phyloP scores from a whole-genome alignment of 129 eudicot species.

The Silybum marianum region DNA sequence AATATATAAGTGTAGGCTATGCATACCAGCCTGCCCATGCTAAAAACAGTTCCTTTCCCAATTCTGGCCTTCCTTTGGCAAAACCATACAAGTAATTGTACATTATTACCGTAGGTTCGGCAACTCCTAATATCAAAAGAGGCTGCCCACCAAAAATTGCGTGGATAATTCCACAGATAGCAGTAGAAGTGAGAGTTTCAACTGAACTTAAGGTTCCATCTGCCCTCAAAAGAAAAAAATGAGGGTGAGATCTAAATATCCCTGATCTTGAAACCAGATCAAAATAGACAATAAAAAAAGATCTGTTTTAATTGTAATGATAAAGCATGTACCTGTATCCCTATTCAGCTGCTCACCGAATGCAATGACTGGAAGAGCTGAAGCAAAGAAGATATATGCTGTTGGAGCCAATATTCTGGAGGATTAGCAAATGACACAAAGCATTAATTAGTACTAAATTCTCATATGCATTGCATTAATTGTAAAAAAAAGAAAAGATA shows the following conservation, averaged over 20 bases:
- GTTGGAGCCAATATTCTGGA: constrained; percentile 89
- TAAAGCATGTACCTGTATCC: constrained; percentile 63
- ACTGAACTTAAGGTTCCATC: constrained; percentile 83
- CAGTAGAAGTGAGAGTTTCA: constrained; percentile 83
- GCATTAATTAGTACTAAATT: not conserved
- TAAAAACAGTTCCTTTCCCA: constrained; percentile 67
- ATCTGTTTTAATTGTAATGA: not conserved
- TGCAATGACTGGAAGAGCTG: constrained; percentile 95
- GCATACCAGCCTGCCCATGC: constrained; percentile 94
- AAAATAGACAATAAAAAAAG: not conserved
- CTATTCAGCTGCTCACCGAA: constrained; percentile 91
- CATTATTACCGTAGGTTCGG: constrained; percentile 93
- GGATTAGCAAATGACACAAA: not conserved
- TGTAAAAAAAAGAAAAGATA: too few relatives aligned
- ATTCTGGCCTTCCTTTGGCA: constrained; percentile 52
- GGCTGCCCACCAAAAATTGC: constrained; percentile 92
- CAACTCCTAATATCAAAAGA: constrained; percentile 84
- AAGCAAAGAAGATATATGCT: constrained; percentile 88
- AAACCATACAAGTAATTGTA: constrained; percentile 66
- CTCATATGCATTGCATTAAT: not conserved
- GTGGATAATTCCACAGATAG: constrained; percentile 87
- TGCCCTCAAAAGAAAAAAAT: constrained; percentile 21
- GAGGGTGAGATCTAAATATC: not conserved
- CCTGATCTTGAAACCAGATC: not conserved
- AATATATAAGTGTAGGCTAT: not conserved